phyloP scores from a whole-genome alignment of 768 basidiomycete species.

The Coprinellus micaceus region DNA sequence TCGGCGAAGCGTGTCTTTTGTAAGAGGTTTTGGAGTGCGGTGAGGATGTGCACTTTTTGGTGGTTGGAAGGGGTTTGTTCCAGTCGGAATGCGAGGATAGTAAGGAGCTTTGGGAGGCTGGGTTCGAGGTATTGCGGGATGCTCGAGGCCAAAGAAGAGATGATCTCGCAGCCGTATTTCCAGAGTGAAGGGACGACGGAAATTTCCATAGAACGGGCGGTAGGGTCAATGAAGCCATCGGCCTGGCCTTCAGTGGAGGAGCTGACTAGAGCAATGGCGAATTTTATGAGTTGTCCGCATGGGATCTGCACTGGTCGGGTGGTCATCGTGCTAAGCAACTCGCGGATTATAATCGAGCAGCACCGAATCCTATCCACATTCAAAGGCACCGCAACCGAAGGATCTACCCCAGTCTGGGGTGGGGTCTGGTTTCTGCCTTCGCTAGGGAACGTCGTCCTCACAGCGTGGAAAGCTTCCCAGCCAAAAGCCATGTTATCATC shows the following conservation, averaged over 20 bases:
- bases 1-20: conserved; percentile 41
- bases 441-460: conserved; percentile 58
- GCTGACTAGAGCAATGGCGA: conserved; percentile 48
- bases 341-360: conserved; percentile 45
- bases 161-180: conserved; percentile 48
- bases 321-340: conserved; percentile 55
- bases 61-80: conserved; percentile 46
- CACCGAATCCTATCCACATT: conserved; percentile 61
- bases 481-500: conserved; percentile 66
- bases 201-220: conserved; percentile 52
- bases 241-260: conserved; percentile 46
- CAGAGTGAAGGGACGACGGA: conserved; percentile 49
- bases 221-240: conserved; percentile 47
- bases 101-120: conserved; percentile 49
- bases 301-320: conserved; percentile 68
- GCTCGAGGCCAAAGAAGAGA: conserved; percentile 49
- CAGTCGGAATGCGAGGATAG: conserved; percentile 53
- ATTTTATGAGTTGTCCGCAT: conserved; percentile 54
- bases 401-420: conserved; percentile 28
- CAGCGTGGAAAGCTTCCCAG: conserved; percentile 54
- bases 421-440: conserved; percentile 33
- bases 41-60: conserved; percentile 42
- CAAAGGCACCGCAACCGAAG: conserved; percentile 47
- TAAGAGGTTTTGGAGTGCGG: conserved; percentile 41
- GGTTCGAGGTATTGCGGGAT: conserved; percentile 52